These are phyloP conservation scores for Claviceps fusiformis DNA, from an alignment of 2,329 filamentous ascomycete species.

Conservation along the genomic window DNA sequence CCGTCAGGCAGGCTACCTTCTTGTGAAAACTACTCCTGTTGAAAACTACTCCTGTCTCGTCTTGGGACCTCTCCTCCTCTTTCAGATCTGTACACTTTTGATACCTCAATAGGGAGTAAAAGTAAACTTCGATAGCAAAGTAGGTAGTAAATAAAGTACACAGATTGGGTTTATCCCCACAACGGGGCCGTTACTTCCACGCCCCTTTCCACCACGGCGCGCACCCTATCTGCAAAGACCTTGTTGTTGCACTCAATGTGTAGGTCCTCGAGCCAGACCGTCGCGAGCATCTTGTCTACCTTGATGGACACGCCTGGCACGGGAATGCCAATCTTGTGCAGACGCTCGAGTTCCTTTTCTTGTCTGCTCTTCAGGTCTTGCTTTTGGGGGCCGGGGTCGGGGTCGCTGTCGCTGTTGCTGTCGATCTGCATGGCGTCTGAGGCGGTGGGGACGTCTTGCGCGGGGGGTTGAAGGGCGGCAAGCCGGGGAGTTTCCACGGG, in stretches of 20 bases:
- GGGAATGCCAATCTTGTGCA: conserved; percentile 76
- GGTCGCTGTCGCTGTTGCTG: not conserved
- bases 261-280: conserved; percentile 82
- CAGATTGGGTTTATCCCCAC: conserved; percentile 30
- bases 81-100: not conserved
- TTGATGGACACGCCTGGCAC: conserved; percentile 79
- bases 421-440: not conserved
- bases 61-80: not conserved
- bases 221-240: conserved; percentile 69
- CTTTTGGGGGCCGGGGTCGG: not conserved
- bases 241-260: conserved; percentile 77
- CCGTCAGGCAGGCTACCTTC: no score
- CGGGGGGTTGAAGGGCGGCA: not conserved
- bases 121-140: no score
- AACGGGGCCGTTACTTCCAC: conserved; percentile 76
- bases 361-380: conserved; percentile 18
- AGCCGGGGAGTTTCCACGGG: conserved; percentile 51
- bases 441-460: not conserved
- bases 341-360: conserved; percentile 58
- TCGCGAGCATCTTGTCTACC: conserved; percentile 77
- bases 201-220: conserved; percentile 78
- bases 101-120: no score
- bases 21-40: not conserved
- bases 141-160: no score
- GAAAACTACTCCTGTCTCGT: not conserved